Evolutionary conservation across 1,284 basidiomycete genomes (phyloP), one percentile per base, ranked within the genome.

Genomic region (Rhodotorula sp.): DNA sequence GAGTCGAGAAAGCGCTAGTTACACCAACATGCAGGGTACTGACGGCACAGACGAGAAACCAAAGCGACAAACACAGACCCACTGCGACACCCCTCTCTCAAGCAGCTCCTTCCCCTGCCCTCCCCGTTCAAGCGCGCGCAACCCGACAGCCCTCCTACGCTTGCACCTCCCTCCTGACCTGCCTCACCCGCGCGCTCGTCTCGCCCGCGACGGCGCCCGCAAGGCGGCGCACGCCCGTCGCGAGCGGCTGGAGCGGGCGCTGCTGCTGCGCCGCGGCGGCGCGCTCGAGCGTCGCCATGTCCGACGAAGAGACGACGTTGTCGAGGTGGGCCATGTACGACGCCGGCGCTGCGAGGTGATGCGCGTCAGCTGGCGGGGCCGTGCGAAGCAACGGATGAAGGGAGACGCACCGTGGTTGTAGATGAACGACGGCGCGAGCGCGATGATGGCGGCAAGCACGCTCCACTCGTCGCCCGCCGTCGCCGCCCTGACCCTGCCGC

Each of bases 401-500:
- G 13, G 5, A 5, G 9, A 49, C 68, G 44, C 42, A 58, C 68
- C 46, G 54, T 70, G 68, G 45, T 70, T 59, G 68, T 66, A 70
- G 5, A 70, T 27, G 12, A 60, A 54, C 10, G 64, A 25, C 27
- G 68, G 68, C 12, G 66, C 21, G 27, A 66, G 60, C 10, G 56
- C 12, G 12, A 56, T 46, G 46, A 52, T 27, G 42, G 46, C 27
- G 17, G 56, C 55, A 21, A 70, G 54, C 42, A 49, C 60, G 44
- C 65, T 69, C 52, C 34, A 34, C 45, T 48, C 46, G 58, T 34
- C 17, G 27, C 49, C 21, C 19, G 27, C 19, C 19, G 1, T 23
- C 8, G 42, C 42, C 10, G n/a, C 53, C 7, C 46, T 9, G 48
- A 49, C 9, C 41, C 14, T n/a, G 10, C 2, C 41, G n/a, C n/a